Conservation (phyloP, 1,284 basidiomycete genomes). For the Kwoniella shivajii region DNA sequence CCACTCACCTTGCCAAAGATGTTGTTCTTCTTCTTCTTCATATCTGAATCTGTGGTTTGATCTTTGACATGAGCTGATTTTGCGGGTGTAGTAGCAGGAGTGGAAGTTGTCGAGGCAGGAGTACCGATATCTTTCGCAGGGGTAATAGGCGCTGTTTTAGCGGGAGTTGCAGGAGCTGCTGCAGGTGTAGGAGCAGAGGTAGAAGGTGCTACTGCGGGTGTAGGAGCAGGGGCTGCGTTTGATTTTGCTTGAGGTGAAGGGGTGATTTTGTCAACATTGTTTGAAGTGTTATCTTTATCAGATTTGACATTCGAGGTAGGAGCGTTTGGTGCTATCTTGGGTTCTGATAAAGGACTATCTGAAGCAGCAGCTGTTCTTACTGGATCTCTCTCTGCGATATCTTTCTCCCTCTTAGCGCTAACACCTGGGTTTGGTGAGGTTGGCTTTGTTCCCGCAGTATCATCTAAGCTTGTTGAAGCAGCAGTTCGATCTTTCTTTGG, state of each 20-base stretch:
- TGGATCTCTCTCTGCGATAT: conserved; percentile 29
- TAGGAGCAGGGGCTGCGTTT: conserved; percentile 17
- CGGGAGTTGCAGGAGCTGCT: conserved; percentile 24
- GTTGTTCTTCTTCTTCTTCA: conserved; percentile 41
- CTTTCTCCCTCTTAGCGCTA: conserved; percentile 33
- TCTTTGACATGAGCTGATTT: conserved; percentile 26
- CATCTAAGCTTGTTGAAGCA: conserved; percentile 16
- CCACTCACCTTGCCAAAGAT: conserved; percentile 42
- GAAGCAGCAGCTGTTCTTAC: conserved; percentile 16
- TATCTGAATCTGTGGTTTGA: conserved; percentile 21
- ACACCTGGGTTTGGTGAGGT: conserved; percentile 32
- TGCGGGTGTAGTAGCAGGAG: conserved; percentile 34
- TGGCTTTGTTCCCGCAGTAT: conserved; percentile 32
- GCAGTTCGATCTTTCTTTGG: conserved; percentile 43
- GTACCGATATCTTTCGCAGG: conserved; percentile 9
- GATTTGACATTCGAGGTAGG: conserved; percentile 10
- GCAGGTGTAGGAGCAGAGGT: conserved; percentile 12
- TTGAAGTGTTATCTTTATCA: conserved; percentile 12
- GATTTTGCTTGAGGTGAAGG: conserved; percentile 16
- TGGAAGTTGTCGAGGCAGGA: conserved; percentile 17
- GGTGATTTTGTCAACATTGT: conserved; percentile 13
- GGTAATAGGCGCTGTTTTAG: conserved; percentile 19
- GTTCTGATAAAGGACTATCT: conserved; percentile 10
- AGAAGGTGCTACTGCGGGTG: conserved; percentile 6
- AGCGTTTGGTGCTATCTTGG: conserved; percentile 14